These are phyloP conservation scores for Apiospora marii DNA, from an alignment of 2,329 filamentous ascomycete species.

Conservation along the genomic window DNA sequence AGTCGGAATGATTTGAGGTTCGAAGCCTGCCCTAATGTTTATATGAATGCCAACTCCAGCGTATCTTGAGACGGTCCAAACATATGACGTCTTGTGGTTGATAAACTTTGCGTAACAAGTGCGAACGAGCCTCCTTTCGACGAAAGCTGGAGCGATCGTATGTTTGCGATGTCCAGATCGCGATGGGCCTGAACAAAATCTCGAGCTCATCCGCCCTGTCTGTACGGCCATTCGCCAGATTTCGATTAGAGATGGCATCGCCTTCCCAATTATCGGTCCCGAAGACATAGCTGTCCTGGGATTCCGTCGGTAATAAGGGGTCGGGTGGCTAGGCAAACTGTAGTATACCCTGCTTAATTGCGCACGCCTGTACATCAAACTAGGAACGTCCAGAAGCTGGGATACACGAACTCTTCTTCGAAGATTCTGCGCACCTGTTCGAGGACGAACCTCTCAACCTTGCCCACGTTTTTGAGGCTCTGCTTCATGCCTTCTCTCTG, in stretches of 20 bases:
- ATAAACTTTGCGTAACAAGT: neutral
- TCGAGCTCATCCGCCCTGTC: neutral
- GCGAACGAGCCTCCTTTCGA: constrained; percentile 12
- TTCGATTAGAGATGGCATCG: neutral
- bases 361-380: constrained; percentile 59
- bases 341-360: neutral
- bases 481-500: constrained; percentile 91
- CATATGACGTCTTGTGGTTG: neutral
- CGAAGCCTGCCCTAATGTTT: constrained; percentile 12
- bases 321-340: neutral
- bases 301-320: neutral
- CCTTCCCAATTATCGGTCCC: neutral
- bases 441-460: constrained; percentile 96
- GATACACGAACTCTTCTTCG: constrained; percentile 98
- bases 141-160: neutral
- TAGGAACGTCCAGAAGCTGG: constrained; percentile 97
- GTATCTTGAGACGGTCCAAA: neutral
- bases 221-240: neutral
- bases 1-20: neutral
- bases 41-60: neutral
- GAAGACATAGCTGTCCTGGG: neutral
- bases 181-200: neutral
- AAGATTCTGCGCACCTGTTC: constrained; percentile 97
- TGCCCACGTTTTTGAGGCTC: constrained; percentile 96
- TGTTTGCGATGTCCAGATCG: neutral